A percentile compares a stretch with the other conserved stretches of the same genome.
Conservation (phyloP, 805 yeast genomes). For the Isabelozyma gotoi region DNA sequence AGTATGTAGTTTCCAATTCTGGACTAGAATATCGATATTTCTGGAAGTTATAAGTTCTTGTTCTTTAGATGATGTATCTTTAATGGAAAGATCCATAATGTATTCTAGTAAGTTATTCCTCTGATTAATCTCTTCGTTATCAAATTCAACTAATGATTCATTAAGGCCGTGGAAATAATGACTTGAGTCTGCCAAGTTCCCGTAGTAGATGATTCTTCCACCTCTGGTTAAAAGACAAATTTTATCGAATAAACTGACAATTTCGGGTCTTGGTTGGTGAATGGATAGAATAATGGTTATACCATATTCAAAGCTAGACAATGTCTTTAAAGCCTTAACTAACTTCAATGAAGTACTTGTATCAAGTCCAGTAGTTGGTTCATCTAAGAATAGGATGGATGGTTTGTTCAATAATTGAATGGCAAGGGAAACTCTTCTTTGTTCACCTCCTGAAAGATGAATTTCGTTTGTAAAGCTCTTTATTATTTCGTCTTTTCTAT, state of each 20-base stretch:
- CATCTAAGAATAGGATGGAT: slow-evolving; percentile 74
- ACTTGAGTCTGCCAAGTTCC: slow-evolving; percentile 43
- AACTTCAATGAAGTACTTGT: slow-evolving; percentile 71
- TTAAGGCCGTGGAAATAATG: slow-evolving; percentile 43
- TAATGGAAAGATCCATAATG: slow-evolving; percentile 36
- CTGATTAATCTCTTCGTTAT: slow-evolving; percentile 1
- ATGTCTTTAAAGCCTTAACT: slow-evolving; percentile 56
- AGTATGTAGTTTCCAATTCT: slow-evolving; percentile 20
- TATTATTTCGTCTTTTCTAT: slow-evolving; percentile 58
- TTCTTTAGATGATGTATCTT: slow-evolving; percentile 27
- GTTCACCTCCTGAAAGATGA: slow-evolving; percentile 84
- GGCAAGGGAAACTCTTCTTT: slow-evolving; percentile 73
- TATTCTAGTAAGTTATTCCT: slow-evolving; percentile 25
- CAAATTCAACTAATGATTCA: slow-evolving; percentile 9
- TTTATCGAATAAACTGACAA: slow-evolving; percentile 64
- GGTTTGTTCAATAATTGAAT: slow-evolving; percentile 78
- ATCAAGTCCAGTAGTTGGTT: slow-evolving; percentile 87
- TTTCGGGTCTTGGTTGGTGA: slow-evolving; percentile 84
- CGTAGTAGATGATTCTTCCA: slow-evolving; percentile 51
- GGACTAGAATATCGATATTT: slow-evolving; percentile 25
- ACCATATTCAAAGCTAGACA: slow-evolving; percentile 49
- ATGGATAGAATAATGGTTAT: slow-evolving; percentile 74
- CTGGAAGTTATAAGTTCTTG: slow-evolving; percentile 20
- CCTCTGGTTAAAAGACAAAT: slow-evolving; percentile 63
- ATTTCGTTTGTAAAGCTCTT: slow-evolving; percentile 47